Percentiles rank a stretch among this genome's conserved stretches.
phyloP scores from a whole-genome alignment of 139 green algal genomes.

The Chlamydomonas eustigma region DNA sequence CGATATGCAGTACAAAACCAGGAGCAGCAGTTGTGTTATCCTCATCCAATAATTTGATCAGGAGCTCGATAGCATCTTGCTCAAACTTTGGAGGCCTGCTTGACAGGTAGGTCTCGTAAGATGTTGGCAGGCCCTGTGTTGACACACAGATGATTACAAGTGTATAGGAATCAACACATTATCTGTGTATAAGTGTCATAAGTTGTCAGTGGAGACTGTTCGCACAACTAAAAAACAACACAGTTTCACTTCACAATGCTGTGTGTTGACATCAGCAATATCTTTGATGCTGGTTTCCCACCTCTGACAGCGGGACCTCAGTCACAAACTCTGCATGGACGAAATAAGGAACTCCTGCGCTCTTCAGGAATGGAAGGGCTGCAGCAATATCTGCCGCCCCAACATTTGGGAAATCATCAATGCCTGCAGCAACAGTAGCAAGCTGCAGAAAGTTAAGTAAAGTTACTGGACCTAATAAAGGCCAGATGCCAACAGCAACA shows the following conservation, averaged over 20 bases:
- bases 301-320: conserved; percentile 1
- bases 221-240: background rate
- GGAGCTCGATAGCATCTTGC: conserved; percentile 49
- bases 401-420: conserved; percentile 85
- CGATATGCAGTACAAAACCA: conserved; percentile 76
- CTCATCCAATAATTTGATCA: conserved; percentile 58
- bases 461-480: too few species aligned
- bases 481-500: too few species aligned
- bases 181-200: too few species aligned
- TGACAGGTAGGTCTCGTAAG: conserved; percentile 72
- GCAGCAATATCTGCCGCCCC: conserved; percentile 47
- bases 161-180: too few species aligned
- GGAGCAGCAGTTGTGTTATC: conserved; percentile 19
- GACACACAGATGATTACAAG: background rate
- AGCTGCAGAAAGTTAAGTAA: too few species aligned
- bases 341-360: conserved; percentile 58
- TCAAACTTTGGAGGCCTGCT: conserved; percentile 74
- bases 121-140: conserved; percentile 16
- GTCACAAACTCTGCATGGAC: conserved; percentile 76
- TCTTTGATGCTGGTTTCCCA: too few species aligned
- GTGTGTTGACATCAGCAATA: too few species aligned
- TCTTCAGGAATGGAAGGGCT: conserved; percentile 66
- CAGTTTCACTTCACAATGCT: too few species aligned
- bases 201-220: conserved; percentile 51
- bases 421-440: conserved; percentile 46